These are phyloP conservation scores for Rhinocladiella mackenziei DNA, from an alignment of 2,329 filamentous ascomycete genomes.

Conservation along the genomic window DNA sequence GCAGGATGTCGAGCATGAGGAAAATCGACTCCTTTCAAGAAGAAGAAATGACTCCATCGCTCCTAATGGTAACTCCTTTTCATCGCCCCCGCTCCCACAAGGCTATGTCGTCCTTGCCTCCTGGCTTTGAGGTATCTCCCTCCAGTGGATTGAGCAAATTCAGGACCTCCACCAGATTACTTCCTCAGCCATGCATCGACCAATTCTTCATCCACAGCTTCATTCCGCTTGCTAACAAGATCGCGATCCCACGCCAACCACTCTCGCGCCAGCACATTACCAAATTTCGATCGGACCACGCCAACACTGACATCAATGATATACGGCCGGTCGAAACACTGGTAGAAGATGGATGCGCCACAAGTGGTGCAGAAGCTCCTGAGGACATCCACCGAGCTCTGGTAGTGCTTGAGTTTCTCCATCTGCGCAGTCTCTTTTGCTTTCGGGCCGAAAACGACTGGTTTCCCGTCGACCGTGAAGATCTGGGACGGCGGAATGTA, in stretches of 20 bases:
- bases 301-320: slow-evolving; percentile 63
- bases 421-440: slow-evolving; percentile 30
- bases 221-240: slow-evolving; percentile 57
- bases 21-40: no score
- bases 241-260: slow-evolving; percentile 61
- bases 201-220: slow-evolving; percentile 40
- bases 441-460: slow-evolving; percentile 37
- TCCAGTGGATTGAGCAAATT: no score
- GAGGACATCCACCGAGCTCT: slow-evolving; percentile 50
- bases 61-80: no score
- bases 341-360: slow-evolving; percentile 63
- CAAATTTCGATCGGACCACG: slow-evolving; percentile 49
- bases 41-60: no score
- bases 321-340: slow-evolving; percentile 49
- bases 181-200: slow-evolving; percentile 30
- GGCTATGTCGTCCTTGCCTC: no score
- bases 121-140: no score
- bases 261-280: slow-evolving; percentile 49
- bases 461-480: slow-evolving; percentile 37
- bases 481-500: slow-evolving; percentile 62
- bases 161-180: no score
- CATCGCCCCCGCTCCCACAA: no score
- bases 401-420: slow-evolving; percentile 46
- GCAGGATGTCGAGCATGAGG: no score
- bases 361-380: slow-evolving; percentile 61